Percentiles rank a stretch among this genome's conserved stretches.
Conservation (phyloP, 257 asterid genomes). For the Plantago major region DNA sequence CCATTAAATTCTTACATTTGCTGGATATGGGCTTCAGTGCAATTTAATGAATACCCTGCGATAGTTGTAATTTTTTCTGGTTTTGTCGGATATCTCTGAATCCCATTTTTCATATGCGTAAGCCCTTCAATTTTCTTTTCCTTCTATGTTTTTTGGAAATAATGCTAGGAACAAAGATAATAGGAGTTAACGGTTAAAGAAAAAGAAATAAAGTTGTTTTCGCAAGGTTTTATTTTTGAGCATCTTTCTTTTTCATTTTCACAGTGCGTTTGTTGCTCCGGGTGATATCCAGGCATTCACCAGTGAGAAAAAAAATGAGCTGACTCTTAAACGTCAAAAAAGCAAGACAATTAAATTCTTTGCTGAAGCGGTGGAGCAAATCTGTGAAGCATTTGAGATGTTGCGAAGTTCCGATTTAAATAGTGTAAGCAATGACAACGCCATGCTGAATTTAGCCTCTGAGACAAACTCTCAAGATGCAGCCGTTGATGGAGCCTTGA, state of each 20-base stretch:
- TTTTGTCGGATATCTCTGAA: not conserved
- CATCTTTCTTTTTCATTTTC: conserved; percentile 23
- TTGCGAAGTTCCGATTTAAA: conserved; percentile 44
- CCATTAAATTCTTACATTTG: conserved; percentile 8
- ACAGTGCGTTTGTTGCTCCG: conserved; percentile 91
- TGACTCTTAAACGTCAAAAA: conserved; percentile 66
- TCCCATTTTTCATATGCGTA: conserved; percentile 17
- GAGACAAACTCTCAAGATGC: conserved; percentile 37
- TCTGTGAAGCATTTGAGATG: conserved; percentile 68
- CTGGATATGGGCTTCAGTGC: conserved; percentile 10
- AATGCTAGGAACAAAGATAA: not conserved
- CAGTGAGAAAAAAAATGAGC: conserved; percentile 52
- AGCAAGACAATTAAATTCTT: conserved; percentile 56
- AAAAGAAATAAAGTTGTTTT: not conserved
- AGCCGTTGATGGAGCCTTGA: conserved; percentile 34
- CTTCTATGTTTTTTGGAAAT: conserved; percentile 6
- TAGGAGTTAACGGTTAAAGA: not conserved
- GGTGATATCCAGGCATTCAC: conserved; percentile 80
- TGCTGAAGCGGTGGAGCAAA: conserved; percentile 75
- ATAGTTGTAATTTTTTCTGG: not conserved
- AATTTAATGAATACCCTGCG: conserved; percentile 9
- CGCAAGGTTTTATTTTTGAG: not conserved
- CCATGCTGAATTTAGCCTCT: conserved; percentile 34
- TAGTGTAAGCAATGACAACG: conserved; percentile 38
- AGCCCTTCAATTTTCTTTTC: not conserved